phyloP scores from a whole-genome alignment of 768 basidiomycete genomes.

The Mycena crocata region DNA sequence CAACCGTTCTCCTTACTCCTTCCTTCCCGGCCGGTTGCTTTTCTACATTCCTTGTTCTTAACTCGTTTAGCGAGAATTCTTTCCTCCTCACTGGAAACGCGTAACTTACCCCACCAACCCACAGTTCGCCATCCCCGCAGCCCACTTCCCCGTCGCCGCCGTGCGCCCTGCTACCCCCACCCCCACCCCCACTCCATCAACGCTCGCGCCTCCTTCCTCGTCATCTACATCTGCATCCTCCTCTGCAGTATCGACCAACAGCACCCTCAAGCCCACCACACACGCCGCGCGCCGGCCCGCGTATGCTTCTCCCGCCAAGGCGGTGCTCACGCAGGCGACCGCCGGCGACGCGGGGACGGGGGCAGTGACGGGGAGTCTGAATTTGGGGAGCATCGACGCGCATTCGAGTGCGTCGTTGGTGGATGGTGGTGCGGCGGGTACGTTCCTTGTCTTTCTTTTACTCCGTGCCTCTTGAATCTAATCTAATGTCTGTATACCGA shows the following conservation, averaged over 20 bases:
- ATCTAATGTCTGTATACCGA: too few relatives aligned
- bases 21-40: neutral
- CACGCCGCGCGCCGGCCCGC: conserved; percentile 19
- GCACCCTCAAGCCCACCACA: neutral
- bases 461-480: too few relatives aligned
- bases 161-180: neutral
- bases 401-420: too few relatives aligned
- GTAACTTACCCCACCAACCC: neutral
- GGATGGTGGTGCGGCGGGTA: too few relatives aligned
- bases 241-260: neutral
- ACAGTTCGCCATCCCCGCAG: neutral
- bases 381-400: too few relatives aligned
- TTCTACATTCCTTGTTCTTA: neutral
- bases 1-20: too few relatives aligned
- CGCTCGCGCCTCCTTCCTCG: neutral
- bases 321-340: too few relatives aligned
- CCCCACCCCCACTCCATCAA: neutral
- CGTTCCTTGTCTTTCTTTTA: too few relatives aligned
- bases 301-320: neutral
- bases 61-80: neutral
- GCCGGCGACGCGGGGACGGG: too few relatives aligned
- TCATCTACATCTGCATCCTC: neutral
- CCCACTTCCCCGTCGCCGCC: neutral
- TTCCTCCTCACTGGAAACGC: too few relatives aligned
- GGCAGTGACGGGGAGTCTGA: too few relatives aligned